Evolutionary conservation across 2,329 filamentous ascomycete genomes (phyloP).

Genomic region (Oidium heveae): DNA sequence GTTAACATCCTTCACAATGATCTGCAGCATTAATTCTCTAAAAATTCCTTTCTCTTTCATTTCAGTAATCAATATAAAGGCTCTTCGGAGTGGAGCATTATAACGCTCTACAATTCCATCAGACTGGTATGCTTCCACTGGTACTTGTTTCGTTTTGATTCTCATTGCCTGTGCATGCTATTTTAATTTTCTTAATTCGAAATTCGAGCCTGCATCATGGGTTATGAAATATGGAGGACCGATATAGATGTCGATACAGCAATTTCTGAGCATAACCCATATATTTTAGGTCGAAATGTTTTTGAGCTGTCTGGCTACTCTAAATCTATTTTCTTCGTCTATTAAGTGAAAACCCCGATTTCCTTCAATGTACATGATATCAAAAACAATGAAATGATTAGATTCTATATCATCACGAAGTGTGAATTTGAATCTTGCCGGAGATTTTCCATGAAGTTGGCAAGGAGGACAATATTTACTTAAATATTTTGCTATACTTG

Average conservation of each 20-base stretch:
- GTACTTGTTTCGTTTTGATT: not conserved
- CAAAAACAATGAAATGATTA: not conserved
- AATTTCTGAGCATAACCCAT: not conserved
- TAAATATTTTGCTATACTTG: not conserved
- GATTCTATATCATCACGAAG: not conserved
- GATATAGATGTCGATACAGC: constrained; percentile 2
- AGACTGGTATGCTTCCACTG: not conserved
- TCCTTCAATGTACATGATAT: not conserved
- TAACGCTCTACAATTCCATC: constrained; percentile 1
- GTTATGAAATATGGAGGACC: constrained; percentile 1
- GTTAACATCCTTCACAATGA: not conserved
- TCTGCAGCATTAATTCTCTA: not conserved
- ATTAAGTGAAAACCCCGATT: not conserved
- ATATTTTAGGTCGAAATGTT: not conserved
- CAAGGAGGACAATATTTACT: not conserved
- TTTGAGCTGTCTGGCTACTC: too few relatives aligned
- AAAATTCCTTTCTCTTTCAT: not conserved
- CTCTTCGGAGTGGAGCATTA: not conserved
- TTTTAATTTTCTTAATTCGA: constrained; percentile 2
- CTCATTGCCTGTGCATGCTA: not conserved
- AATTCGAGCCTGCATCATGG: constrained; percentile 1
- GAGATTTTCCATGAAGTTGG: constrained; percentile 1
- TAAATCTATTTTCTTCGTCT: not conserved
- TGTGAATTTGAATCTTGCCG: not conserved
- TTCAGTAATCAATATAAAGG: not conserved